Base-by-base conservation (phyloP, 805 yeast species). In the Saturnispora dispora region DNA sequence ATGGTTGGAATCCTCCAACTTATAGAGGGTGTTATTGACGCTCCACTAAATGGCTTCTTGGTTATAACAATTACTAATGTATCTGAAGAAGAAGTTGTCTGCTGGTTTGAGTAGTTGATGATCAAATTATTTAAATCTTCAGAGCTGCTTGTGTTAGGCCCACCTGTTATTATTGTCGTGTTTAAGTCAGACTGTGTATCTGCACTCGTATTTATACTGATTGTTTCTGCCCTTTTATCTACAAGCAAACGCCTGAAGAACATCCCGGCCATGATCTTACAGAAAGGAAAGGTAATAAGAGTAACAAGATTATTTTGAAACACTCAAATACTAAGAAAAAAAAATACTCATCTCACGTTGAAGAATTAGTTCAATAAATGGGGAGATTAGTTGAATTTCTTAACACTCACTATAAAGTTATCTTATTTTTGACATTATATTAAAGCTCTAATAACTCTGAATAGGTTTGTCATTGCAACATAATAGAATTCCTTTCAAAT, bases 1-100 rank as follows among this genome's bases (percentile, higher is more conserved):
- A 55, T 55, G 1, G 58, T 55, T 17, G 58, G 56, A 1, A 53
- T 42, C n/a, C 50, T 50, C 48, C 52, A 43, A 4, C 35, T 18
- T 6, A 55, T 42, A 3, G 46, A 40, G 1, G 51, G 54, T 2
- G 39, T 44, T 11, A 42, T 27, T 10, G 52, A 18, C 18, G 46
- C 52, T 1, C 32, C 43, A 3, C 36, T 32, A 10, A 45, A 35
- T 2, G 52, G 43, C 20, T 53, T 36, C 17, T 50, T 52, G n/a
- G 58, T 53, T 13, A 47, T 47, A 11, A 55, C 51, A 3, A 55
- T 55, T 3, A 52, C 48, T 4, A 36, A n/a, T 5, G 36, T 41
- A 17, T 43, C 32, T 23, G 47, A 11, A 5, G 52, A 30, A 8
- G 51, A 43, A 9, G 48, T 43, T 8, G 39, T 25, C 11, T 35